phyloP scores from a whole-genome alignment of 495 filamentous ascomycete species.

The Lineolata rhizophorae region DNA sequence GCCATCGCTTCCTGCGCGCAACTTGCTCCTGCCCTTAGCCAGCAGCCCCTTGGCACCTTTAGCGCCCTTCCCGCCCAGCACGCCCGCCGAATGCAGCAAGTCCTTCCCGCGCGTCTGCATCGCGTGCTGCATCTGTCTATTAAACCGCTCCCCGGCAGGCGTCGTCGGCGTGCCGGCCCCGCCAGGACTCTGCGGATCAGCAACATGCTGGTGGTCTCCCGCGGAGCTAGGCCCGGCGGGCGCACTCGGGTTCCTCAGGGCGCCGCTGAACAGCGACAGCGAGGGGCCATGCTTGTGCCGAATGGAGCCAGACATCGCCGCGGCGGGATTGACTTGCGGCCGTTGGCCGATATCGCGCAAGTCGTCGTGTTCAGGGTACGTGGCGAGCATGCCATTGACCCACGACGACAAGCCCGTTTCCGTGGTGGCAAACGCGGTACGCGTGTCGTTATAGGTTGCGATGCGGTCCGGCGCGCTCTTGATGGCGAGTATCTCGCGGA shows the following conservation, averaged over 20 bases:
- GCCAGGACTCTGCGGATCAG: background rate
- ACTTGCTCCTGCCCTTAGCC: conserved; percentile 65
- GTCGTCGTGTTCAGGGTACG: conserved; percentile 30
- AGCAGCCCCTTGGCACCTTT: conserved; percentile 73
- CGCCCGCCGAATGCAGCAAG: conserved; percentile 55
- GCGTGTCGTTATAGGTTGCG: conserved; percentile 41
- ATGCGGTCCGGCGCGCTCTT: conserved; percentile 40
- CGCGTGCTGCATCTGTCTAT: no score
- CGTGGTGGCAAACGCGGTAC: conserved; percentile 43
- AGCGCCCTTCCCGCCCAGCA: conserved; percentile 43
- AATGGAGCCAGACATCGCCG: background rate
- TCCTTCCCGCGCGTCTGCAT: conserved; percentile 70
- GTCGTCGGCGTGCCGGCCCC: no score
- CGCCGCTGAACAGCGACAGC: conserved; percentile 8
- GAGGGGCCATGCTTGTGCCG: conserved; percentile 9
- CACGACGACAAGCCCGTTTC: conserved; percentile 59
- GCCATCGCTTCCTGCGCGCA: no score
- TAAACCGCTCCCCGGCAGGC: background rate
- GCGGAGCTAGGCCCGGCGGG: no score
- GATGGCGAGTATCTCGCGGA: conserved; percentile 51
- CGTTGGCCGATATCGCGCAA: conserved; percentile 10
- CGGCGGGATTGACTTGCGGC: background rate
- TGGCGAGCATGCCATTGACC: conserved; percentile 29
- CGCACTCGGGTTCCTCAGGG: background rate
- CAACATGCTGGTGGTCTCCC: no score